Base-by-base conservation (phyloP, 352 stramenopile species). In the Globisporangium recalcitrans region DNA sequence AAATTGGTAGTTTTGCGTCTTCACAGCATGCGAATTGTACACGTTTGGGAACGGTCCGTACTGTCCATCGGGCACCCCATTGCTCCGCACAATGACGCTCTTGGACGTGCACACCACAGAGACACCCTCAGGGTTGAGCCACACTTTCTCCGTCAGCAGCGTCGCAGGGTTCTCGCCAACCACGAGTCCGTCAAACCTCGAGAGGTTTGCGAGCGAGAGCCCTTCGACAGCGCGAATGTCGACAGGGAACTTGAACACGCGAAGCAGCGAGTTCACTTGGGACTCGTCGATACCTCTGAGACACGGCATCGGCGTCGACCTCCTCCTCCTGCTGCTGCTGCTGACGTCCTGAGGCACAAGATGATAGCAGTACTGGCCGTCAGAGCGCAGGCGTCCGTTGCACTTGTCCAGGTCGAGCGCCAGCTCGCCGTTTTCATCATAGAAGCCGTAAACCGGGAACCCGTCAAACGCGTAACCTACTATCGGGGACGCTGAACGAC, bases 391-490 rank as follows among this genome's bases (percentile, higher is more conserved):
- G 0, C 69, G 66, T 19, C 82, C 82, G 48, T 87, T 79, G 54
- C 82, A 91, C 58, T 81, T 71, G 42, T 91, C 82, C 13, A 91
- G 58, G 1, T 66, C 47, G 8, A 71, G 69, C 11, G 53, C 38
- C n/a, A 87, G 27, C 1, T 75, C 16, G 4, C 77, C 75, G 4
- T 65, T 63, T 60, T 88, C 77, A 47, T 86, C 65, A 11, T 75
- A 86, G 11, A 70, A 80, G 1, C 70, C 73, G 24, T 83, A 86
- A 16, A 91, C 61, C 1, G 82, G 78, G 13, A 78, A 80, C 0
- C 82, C 82, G 63, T 91, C 82, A 8, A 91, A 73, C 0, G 77
- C 78, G 29, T 86, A 91, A 1, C 74, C 82, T 6, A 91, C 48
- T 24, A 79, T 55, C 2, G 72, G 47, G 8, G 79, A 82, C 42